Evolutionary conservation across 1,139 yeast species (phyloP).

Genomic region (Hyphopichia fennica): DNA sequence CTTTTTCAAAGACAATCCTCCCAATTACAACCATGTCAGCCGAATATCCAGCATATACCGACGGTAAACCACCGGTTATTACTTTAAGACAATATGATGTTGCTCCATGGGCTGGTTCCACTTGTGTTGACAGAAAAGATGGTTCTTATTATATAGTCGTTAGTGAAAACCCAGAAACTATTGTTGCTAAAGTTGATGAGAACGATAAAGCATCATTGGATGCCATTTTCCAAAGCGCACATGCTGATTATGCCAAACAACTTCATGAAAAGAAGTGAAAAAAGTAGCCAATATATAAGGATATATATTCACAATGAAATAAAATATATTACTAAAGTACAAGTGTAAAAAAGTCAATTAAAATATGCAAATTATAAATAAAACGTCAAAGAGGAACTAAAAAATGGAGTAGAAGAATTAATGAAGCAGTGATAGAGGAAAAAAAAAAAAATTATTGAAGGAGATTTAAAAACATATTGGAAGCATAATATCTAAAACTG

Average conservation of each 20-base stretch:
- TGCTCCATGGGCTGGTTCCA: conserved; percentile 54
- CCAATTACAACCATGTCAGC: background rate
- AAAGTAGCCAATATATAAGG: background rate
- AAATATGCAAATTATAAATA: background rate
- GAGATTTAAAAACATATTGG: too few species aligned
- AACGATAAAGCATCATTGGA: conserved; percentile 40
- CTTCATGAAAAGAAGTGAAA: background rate
- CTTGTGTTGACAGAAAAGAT: conserved; percentile 47
- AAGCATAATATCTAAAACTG: background rate
- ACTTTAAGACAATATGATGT: conserved; percentile 46
- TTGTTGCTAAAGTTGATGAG: conserved; percentile 42
- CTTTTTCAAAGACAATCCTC: background rate
- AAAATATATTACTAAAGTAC: background rate
- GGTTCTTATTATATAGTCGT: conserved; percentile 44
- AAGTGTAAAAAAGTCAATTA: background rate
- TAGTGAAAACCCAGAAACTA: conserved; percentile 43
- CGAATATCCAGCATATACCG: conserved; percentile 40
- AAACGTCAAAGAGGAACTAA: background rate
- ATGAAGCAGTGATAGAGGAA: too few species aligned
- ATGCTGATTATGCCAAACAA: conserved; percentile 24
- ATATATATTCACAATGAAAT: background rate
- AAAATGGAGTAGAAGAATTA: background rate
- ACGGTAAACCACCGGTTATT: conserved; percentile 50
- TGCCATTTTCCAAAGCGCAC: conserved; percentile 49
- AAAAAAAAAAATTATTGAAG: too few species aligned